These are phyloP conservation scores for Acanthamoeba triangularis DNA, from an alignment of 208 protist genomes.

Conservation along the genomic window DNA sequence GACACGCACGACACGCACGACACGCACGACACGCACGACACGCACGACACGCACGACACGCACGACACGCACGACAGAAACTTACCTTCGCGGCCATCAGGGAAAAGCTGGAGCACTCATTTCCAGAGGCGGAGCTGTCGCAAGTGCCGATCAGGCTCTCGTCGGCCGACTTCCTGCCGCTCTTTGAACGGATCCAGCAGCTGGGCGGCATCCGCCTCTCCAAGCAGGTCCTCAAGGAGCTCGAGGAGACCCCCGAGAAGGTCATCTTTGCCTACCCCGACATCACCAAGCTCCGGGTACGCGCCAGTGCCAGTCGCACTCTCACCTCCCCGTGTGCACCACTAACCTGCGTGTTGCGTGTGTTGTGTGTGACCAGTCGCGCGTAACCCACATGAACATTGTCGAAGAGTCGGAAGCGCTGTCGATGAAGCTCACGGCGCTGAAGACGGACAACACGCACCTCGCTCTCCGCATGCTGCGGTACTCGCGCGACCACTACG, in stretches of 20 bases:
- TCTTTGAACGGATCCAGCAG: slow-evolving; percentile 69
- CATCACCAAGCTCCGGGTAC: slow-evolving; percentile 73
- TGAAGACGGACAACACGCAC: slow-evolving; percentile 64
- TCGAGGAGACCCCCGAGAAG: slow-evolving; percentile 72
- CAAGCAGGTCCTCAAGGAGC: slow-evolving; percentile 73
- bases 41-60: too few relatives aligned
- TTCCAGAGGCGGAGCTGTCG: neutral
- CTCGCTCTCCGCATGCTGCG: slow-evolving; percentile 73
- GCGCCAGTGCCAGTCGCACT: too few relatives aligned
- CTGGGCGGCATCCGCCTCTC: slow-evolving; percentile 71
- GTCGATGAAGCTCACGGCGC: slow-evolving; percentile 56
- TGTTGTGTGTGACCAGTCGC: slow-evolving; percentile 1
- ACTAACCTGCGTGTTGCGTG: too few relatives aligned
- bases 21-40: neutral
- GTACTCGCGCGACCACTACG: slow-evolving; percentile 74
- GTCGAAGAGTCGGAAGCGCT: slow-evolving; percentile 76
- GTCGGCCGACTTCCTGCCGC: slow-evolving; percentile 33
- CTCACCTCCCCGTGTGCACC: too few relatives aligned
- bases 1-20: too few relatives aligned
- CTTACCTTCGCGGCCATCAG: neutral
- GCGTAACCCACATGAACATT: slow-evolving; percentile 77
- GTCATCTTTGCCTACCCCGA: slow-evolving; percentile 79
- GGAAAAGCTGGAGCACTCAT: slow-evolving; percentile 40
- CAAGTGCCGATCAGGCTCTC: slow-evolving; percentile 6
- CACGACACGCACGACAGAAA: neutral